These are phyloP conservation scores for Plasmodium chabaudi DNA, from an alignment of 169 alveolate species.

Conservation along the genomic window DNA sequence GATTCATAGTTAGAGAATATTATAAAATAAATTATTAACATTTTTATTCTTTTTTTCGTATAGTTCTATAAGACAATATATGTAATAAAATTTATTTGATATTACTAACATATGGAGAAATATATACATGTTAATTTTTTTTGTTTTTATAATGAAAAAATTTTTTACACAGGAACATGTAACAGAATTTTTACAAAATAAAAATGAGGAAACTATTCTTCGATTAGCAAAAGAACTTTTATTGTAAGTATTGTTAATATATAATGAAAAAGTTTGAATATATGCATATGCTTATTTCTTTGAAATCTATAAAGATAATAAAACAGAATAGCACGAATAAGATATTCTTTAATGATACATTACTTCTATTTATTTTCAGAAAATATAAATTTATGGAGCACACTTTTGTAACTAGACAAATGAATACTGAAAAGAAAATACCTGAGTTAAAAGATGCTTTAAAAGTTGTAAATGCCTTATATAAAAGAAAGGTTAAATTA, in stretches of 20 bases:
- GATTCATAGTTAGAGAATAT: conserved; percentile 64
- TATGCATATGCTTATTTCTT: conserved; percentile 7
- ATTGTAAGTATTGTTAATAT: conserved; percentile 33
- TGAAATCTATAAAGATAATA: not conserved
- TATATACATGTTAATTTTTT: not conserved
- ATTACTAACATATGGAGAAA: too few species aligned
- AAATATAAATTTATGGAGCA: conserved; percentile 87
- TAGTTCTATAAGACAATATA: not conserved
- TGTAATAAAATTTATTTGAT: not conserved
- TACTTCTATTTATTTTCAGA: conserved; percentile 34
- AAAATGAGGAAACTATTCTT: conserved; percentile 73
- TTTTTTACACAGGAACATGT: conserved; percentile 51
- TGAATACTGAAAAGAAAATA: conserved; percentile 79
- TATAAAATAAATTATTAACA: conserved; percentile 16
- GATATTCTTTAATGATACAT: not conserved
- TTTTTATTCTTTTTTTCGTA: not conserved
- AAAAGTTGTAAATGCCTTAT: conserved; percentile 54
- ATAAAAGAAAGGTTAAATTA: conserved; percentile 68
- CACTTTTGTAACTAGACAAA: conserved; percentile 79
- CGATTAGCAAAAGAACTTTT: conserved; percentile 72
- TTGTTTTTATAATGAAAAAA: not conserved
- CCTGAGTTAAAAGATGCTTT: conserved; percentile 86
- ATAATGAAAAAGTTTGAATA: not conserved
- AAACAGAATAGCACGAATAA: not conserved
- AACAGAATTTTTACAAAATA: conserved; percentile 73